Evolutionary conservation across 2,329 filamentous ascomycete species (phyloP), one percentile per base, ranked within the genome.

Genomic region (Neonectria magnoliae): DNA sequence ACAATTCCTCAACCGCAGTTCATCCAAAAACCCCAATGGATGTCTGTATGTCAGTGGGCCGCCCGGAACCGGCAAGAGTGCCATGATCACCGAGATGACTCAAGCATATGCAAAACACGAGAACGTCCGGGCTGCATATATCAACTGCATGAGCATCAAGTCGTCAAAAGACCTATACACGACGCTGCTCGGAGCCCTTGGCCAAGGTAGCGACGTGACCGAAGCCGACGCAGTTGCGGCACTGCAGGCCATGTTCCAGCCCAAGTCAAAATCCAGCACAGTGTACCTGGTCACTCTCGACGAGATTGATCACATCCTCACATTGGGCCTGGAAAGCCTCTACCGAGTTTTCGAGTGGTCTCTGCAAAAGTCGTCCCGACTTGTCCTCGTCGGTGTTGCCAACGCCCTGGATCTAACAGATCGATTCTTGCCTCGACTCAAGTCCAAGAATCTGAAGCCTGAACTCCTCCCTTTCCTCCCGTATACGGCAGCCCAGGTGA

Each of bases 341-440:
- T 98, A 98, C 80, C 92, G 90, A 66, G 84, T 99, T n/a, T 98
- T 99, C 71, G 94, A 98, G 77, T 98, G 95, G 94, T 97, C 96
- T 1, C 83, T 99, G 74, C 88, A 93, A 67, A 90, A 90, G 68
- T 87, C 88, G 1, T 98, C 96, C 0, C 89, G 88, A 20, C 88
- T 99, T 5, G 84, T 96, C 38, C 84, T 99, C 18, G 88, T 99
- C 54, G 96, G 96, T 52, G 97, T 99, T 75, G 96, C 96, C 71
- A 99, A 99, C 75, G 96, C 96, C 4, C 85, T 99, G 58, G 96
- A 99, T 76, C 84, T 99, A 61, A 99, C 96, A 0, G 96, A 98
- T 76, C 92, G 96, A 10, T 97, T 98, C 72, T 85, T 99, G 20
- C 96, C 96, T 54, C 91, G 95, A 56, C 87, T 99, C 67, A 98